These are phyloP conservation scores for Trichophyton schoenleinii DNA, from an alignment of 2,329 filamentous ascomycete genomes.

Conservation along the genomic window DNA sequence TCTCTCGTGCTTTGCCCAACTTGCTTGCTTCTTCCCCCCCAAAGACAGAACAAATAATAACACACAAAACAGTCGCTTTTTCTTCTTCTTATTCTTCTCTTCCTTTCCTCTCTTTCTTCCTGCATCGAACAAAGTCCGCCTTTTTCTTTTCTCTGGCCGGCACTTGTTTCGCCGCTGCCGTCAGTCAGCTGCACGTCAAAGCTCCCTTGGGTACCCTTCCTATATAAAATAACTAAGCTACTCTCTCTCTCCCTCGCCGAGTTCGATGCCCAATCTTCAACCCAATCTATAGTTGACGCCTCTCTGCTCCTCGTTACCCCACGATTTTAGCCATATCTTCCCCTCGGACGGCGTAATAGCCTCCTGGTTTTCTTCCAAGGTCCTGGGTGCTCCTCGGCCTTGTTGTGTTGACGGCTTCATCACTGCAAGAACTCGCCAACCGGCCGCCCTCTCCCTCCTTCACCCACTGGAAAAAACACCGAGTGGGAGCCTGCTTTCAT, in stretches of 20 bases:
- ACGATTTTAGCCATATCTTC: not conserved
- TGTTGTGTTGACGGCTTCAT: not conserved
- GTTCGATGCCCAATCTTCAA: constrained; percentile 4
- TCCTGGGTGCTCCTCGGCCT: not conserved
- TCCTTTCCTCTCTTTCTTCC: not conserved
- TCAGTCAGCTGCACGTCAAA: not conserved
- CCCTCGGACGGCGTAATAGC: not conserved
- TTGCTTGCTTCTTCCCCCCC: not conserved
- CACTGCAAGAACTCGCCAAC: too few relatives aligned
- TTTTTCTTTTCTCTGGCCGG: not conserved
- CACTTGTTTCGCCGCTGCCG: not conserved
- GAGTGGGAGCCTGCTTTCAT: constrained; percentile 22
- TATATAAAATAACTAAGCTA: not conserved
- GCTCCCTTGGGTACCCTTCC: not conserved
- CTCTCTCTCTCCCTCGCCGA: not conserved
- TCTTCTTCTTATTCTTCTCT: not conserved
- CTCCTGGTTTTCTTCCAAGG: not conserved
- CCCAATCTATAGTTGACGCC: not conserved
- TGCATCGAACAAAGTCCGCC: not conserved
- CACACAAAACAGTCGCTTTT: not conserved
- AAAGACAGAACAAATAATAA: not conserved
- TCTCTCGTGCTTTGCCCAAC: not conserved
- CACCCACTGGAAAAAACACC: not conserved
- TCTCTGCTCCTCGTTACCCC: constrained; percentile 11
- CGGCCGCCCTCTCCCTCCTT: not conserved